Evolutionary conservation across 2,329 filamentous ascomycete species (phyloP).

Genomic region (Trichophyton benhamiae): DNA sequence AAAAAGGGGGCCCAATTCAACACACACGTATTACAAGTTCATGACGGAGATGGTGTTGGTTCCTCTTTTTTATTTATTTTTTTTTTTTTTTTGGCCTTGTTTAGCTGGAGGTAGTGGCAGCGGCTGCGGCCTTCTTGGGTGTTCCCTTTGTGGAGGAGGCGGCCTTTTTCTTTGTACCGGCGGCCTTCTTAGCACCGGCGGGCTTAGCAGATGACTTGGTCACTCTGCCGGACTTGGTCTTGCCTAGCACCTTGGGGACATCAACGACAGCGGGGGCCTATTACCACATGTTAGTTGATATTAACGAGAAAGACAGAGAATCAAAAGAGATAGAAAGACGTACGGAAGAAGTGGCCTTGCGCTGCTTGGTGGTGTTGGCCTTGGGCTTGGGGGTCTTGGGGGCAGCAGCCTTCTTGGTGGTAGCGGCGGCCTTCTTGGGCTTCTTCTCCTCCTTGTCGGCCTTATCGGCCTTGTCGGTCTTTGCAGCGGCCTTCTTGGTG

Average conservation of each 20-base stretch:
- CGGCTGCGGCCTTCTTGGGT: background rate
- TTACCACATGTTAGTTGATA: background rate
- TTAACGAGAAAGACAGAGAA: background rate
- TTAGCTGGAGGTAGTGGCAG: background rate
- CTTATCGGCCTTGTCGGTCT: constrained; percentile 17
- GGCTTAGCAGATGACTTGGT: constrained; percentile 51
- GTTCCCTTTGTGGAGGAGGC: constrained; percentile 6
- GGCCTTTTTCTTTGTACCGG: constrained; percentile 28
- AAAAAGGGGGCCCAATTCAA: background rate
- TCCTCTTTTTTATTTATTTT: no score
- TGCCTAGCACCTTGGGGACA: constrained; percentile 57
- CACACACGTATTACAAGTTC: background rate
- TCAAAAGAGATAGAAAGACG: constrained; percentile 12
- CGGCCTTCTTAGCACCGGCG: constrained; percentile 33
- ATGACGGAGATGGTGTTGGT: background rate
- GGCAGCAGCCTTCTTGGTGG: constrained; percentile 34
- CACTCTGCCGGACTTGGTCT: constrained; percentile 79
- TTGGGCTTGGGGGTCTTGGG: constrained; percentile 48
- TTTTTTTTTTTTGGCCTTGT: no score
- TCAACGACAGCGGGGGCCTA: constrained; percentile 56
- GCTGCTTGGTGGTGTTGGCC: constrained; percentile 43
- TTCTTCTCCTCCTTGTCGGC: constrained; percentile 29
- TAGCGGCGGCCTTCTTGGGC: constrained; percentile 32
- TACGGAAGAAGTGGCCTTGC: constrained; percentile 38
- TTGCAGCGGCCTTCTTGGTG: constrained; percentile 20